Conservation (phyloP, 805 yeast species). For the Starmerella sp. region DNA sequence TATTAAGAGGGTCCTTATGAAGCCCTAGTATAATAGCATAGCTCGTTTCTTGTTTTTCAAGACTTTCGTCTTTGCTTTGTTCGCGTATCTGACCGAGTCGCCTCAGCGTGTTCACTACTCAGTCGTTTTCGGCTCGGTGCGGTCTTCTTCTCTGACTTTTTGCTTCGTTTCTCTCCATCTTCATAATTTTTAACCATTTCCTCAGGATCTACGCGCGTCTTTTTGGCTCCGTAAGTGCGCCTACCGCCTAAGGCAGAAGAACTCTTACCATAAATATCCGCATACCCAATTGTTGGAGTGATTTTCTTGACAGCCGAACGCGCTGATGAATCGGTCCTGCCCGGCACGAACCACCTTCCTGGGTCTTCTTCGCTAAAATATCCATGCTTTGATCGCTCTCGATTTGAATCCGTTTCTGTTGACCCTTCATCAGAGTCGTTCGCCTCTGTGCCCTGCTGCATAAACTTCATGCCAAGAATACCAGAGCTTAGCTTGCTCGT, state of each 20-base stretch:
- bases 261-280: slow-evolving; percentile 8
- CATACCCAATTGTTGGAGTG: neutral
- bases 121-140: neutral
- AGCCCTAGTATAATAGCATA: too few species aligned
- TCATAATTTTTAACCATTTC: slow-evolving; percentile 1
- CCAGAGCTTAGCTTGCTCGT: slow-evolving; percentile 19
- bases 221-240: slow-evolving; percentile 7
- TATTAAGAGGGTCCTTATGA: neutral
- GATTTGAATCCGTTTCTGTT: neutral
- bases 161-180: neutral
- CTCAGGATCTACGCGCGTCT: slow-evolving; percentile 1
- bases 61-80: neutral
- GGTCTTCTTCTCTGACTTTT: neutral
- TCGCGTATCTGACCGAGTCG: neutral
- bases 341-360: slow-evolving; percentile 10
- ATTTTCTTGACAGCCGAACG: neutral
- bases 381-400: neutral
- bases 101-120: slow-evolving; percentile 1
- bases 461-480: slow-evolving; percentile 24
- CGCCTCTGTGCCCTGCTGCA: slow-evolving; percentile 11
- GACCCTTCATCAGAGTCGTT: neutral
- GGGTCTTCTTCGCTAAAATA: slow-evolving; percentile 12
- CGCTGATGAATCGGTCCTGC: neutral
- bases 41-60: neutral
- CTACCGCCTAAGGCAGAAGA: slow-evolving; percentile 7